Conservation (phyloP, 2,329 filamentous ascomycete species). For the Neonectria hederae region DNA sequence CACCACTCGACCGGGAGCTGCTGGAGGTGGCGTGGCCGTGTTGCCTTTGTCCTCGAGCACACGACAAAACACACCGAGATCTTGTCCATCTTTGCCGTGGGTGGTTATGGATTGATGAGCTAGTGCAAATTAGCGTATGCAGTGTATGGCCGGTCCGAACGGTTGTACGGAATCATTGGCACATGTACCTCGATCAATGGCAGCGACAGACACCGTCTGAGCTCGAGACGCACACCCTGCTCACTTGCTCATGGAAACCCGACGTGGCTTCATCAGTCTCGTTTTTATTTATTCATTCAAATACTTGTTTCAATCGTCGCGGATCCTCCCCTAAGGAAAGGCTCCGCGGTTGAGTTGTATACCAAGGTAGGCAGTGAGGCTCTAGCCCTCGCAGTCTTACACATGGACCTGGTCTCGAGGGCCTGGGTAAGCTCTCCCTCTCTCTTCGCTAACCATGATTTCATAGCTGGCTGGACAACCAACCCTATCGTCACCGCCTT, state of each 20-base stretch:
- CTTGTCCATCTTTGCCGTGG: neutral
- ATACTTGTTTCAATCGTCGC: slow-evolving; percentile 11
- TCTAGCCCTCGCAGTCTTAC: slow-evolving; percentile 6
- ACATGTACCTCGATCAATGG: neutral
- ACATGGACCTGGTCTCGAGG: slow-evolving; percentile 15
- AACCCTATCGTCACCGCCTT: slow-evolving; percentile 29
- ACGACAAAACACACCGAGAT: neutral
- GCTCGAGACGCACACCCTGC: neutral
- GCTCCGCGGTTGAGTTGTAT: slow-evolving; percentile 4
- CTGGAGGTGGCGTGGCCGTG: slow-evolving; percentile 11
- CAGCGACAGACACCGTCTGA: neutral
- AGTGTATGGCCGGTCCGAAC: neutral
- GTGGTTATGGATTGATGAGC: neutral
- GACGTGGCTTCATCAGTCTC: slow-evolving; percentile 6
- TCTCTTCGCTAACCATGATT: slow-evolving; percentile 11
- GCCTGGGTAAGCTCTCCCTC: slow-evolving; percentile 16
- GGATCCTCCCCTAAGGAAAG: neutral
- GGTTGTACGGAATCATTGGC: neutral
- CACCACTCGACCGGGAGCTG: neutral
- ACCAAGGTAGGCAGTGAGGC: slow-evolving; percentile 9
- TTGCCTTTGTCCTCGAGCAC: slow-evolving; percentile 4
- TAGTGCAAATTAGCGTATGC: neutral
- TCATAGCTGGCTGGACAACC: slow-evolving; percentile 4
- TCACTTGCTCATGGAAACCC: neutral
- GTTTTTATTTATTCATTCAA: slow-evolving; percentile 18